Base-by-base conservation (phyloP, 768 basidiomycete genomes). In the Paxillus rubicundulus region DNA sequence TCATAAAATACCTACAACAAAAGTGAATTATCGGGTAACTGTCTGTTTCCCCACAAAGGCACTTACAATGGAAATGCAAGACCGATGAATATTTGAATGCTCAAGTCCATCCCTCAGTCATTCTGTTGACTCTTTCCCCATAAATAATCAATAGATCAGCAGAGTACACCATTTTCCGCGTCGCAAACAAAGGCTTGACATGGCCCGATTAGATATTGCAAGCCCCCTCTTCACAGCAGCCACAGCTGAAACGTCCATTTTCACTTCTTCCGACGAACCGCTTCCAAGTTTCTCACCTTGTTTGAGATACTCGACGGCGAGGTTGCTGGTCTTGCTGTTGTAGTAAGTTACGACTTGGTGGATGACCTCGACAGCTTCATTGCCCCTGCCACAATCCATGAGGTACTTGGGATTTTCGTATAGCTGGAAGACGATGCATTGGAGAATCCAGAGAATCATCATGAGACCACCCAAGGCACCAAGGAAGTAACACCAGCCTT, bases 401-500 rank as follows among this genome's bases (percentile, higher is more conserved):
- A 87, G 78, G 62, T 79, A 89, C 55, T 86, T 84, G 1, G 87
- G 88, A 53, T 82, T 83, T 64, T 89, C 86, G 50, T 82, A 74
- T 8, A 89, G 74, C 44, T 76, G 70, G 74, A 91, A 89, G 38
- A 81, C 64, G 68, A 85, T 80, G 71, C 85, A 84, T 20, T 85
- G 84, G 21, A 86, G 63, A 10, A 72, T 56, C 74, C 80, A 87
- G 39, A 87, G 71, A 37, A 84, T 16, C 50, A 89, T 70, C 71
- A 86, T 87, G 33, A 88, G 62, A 0, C 83, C 87, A 7, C 87
- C 86, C 80, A 89, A 82, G 12, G 80, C 69, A 62, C 78, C 86
- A n/a, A 87, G 71, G 63, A 87, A 83, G 64, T 88, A 88, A 20
- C 88, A 76, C 88, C 88, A 90, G 17, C 87, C 87, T 68, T 79